Evolutionary conservation across 1,139 yeast species (phyloP), one percentile per base, ranked within the genome.

Genomic region (Pichia sp.): DNA sequence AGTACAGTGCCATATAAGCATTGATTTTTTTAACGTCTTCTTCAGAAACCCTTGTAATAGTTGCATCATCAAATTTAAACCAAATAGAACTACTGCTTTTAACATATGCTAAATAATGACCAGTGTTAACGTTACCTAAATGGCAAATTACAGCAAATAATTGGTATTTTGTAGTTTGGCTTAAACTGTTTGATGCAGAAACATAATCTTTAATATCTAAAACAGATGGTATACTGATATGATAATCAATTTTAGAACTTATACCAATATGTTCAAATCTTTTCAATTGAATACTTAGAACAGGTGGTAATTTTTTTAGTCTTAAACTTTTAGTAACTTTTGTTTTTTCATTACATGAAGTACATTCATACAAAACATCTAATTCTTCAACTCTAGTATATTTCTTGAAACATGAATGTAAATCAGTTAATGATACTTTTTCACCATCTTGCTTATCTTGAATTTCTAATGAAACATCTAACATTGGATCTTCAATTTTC

Each of bases 51-150:
- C 79, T 65, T 1, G 90, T 78, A n/a, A 92, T 85, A 59, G 83
- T 80, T 25, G 94, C 82, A 67, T 92, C 98, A 63, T 92, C 96
- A 64, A 89, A 90, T 63, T 80, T 82, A 62, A 84, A 84, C 98
- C 98, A 92, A 59, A 75, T 49, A 18, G 90, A 89, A 42, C 77
- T 76, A 20, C 79, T 72, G 54, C 76, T 79, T 62, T 89, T 90
- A 53, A 86, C 76, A 58, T 83, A 76, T 23, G 94, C 85, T 18
- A 90, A 77, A 63, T 92, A 92, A 66, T 92, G 98, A 13, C 98
- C 98, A 1, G 97, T 92, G 62, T 88, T 87, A 7, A 90, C 94
- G 25, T 92, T 82, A 1, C 98, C 98, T 42, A 81, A 81, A 64
- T 92, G 98, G 59, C 90, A 81, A 12, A 92, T 83, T 38, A 89